phyloP scores from a whole-genome alignment of 495 filamentous ascomycete species.

The Tuber magnatum region DNA sequence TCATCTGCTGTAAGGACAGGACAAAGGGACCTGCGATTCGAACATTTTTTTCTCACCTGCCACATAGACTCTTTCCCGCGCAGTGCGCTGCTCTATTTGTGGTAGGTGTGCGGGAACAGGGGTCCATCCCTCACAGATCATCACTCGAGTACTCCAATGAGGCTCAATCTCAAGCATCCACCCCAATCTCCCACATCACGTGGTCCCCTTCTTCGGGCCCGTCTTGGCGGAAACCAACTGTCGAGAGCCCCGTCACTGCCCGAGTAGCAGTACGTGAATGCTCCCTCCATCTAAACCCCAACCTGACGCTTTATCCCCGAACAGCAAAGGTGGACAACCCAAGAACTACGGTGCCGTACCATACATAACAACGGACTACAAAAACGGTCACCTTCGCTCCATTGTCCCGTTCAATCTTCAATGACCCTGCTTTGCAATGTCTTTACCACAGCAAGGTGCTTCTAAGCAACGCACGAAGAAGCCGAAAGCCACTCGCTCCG shows the following conservation, averaged over 20 bases:
- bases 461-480: constrained; percentile 49
- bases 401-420: background rate
- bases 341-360: background rate
- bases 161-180: constrained; percentile 15
- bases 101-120: background rate
- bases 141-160: constrained; percentile 26
- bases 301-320: background rate
- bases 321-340: background rate
- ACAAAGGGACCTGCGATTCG: background rate
- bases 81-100: background rate
- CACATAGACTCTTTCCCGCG: background rate
- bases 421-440: constrained; percentile 19
- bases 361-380: background rate
- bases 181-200: background rate
- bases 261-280: background rate
- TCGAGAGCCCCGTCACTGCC: background rate
- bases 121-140: constrained; percentile 5
- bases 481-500: constrained; percentile 49
- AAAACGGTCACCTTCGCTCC: background rate
- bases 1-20: background rate
- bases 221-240: constrained; percentile 22
- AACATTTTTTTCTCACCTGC: background rate
- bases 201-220: background rate
- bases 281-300: background rate
- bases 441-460: constrained; percentile 43